Evolutionary conservation across 2,329 filamentous ascomycete species (phyloP).

Genomic region (Diplodia intermedia): DNA sequence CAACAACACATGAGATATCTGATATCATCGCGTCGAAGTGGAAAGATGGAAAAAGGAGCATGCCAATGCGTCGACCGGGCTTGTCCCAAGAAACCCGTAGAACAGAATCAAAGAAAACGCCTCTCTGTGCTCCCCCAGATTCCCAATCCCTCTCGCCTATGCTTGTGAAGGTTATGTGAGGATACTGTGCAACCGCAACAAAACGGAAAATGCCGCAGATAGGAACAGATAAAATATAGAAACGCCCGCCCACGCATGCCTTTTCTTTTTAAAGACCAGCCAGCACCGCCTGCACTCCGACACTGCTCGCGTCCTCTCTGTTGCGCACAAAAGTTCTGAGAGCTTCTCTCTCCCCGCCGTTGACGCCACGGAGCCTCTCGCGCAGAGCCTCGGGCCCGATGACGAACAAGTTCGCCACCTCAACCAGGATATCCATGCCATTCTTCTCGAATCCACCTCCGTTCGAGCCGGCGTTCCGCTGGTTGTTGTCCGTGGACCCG

Average conservation of each 20-base stretch:
- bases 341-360: conserved; percentile 54
- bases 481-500: conserved; percentile 38
- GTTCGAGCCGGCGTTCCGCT: conserved; percentile 42
- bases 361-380: conserved; percentile 57
- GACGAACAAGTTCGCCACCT: conserved; percentile 95
- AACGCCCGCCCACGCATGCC: conserved; percentile 1
- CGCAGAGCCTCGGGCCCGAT: conserved; percentile 69
- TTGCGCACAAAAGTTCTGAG: conserved; percentile 84
- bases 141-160: background rate
- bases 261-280: conserved; percentile 61
- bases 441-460: conserved; percentile 58
- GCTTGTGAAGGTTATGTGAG: background rate
- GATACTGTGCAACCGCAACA: background rate
- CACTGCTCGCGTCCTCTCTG: conserved; percentile 81
- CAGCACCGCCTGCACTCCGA: conserved; percentile 83
- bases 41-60: background rate
- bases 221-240: background rate
- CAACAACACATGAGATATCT: background rate
- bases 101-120: background rate
- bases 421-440: conserved; percentile 81
- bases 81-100: background rate
- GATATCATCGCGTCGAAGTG: background rate
- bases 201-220: background rate
- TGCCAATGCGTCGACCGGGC: background rate
- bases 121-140: background rate